Evolutionary conservation across 352 stramenopile genomes (phyloP).

Genomic region (Globisporangium nunn): DNA sequence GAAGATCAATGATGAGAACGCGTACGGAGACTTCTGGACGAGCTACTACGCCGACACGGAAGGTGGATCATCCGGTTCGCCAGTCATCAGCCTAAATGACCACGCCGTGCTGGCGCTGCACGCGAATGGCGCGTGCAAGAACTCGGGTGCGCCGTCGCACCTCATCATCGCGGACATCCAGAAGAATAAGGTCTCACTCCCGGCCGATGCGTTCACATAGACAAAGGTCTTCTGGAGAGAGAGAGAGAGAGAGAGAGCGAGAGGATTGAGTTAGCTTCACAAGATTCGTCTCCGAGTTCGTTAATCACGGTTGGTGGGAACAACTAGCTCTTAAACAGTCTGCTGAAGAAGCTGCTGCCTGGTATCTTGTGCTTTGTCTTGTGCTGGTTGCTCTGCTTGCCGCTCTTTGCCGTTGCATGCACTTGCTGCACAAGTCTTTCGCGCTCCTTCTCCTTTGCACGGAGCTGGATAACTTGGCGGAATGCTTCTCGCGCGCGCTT

Average conservation of each 20-base stretch:
- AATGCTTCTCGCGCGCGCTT: conserved; percentile 58
- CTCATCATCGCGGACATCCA: conserved; percentile 31
- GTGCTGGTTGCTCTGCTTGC: neutral
- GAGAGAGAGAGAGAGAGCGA: neutral
- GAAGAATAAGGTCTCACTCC: conserved; percentile 24
- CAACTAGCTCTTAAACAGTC: neutral
- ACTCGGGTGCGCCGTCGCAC: conserved; percentile 32
- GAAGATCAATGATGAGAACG: conserved; percentile 11
- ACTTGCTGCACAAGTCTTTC: conserved; percentile 25
- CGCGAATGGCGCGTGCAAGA: conserved; percentile 32
- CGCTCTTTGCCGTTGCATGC: conserved; percentile 5
- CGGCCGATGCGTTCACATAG: conserved; percentile 30
- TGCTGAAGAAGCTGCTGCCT: neutral
- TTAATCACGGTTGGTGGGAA: too few species aligned
- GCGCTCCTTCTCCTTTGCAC: conserved; percentile 57
- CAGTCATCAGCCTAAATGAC: conserved; percentile 27
- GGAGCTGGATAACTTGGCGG: conserved; percentile 43
- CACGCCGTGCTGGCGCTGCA: conserved; percentile 47
- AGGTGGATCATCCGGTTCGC: conserved; percentile 35
- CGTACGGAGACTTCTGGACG: conserved; percentile 29
- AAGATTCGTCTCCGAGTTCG: too few species aligned
- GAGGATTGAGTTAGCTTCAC: too few species aligned
- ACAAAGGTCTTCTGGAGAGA: too few species aligned
- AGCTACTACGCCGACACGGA: conserved; percentile 47
- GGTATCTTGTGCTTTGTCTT: neutral